Percentiles rank a stretch among this genome's conserved stretches.
phyloP scores from a whole-genome alignment of 1,284 basidiomycete species.

The Cryptococcus hybrid region DNA sequence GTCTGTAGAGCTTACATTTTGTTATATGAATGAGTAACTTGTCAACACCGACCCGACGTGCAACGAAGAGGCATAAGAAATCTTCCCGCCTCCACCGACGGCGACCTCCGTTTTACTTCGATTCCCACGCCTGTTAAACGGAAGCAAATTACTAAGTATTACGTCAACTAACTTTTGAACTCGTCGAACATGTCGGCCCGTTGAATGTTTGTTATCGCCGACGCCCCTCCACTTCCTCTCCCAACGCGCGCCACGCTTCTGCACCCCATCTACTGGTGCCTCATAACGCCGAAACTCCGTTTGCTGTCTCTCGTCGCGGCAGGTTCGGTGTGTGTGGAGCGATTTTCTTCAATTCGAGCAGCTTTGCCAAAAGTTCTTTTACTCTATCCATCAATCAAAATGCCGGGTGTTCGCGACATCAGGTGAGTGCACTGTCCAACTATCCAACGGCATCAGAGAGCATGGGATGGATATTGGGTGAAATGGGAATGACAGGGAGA shows the following conservation, averaged over 20 bases:
- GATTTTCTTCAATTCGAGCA: not conserved
- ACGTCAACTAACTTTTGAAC: not conserved
- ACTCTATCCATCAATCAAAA: conserved; percentile 52
- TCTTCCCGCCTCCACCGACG: too few species aligned
- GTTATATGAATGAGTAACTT: not conserved
- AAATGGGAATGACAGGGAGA: not conserved
- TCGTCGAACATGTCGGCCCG: not conserved
- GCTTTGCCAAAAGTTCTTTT: not conserved
- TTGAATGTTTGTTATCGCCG: not conserved
- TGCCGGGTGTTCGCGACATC: conserved; percentile 92
- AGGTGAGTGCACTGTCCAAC: conserved; percentile 57
- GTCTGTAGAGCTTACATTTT: not conserved
- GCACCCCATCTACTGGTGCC: not conserved
- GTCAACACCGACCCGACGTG: too few species aligned
- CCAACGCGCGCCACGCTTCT: not conserved
- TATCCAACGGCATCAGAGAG: not conserved
- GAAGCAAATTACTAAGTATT: not conserved
- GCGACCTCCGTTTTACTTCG: too few species aligned
- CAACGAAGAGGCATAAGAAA: too few species aligned
- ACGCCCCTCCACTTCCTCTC: not conserved
- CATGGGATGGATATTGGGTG: not conserved
- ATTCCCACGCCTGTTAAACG: too few species aligned
- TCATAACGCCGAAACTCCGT: not conserved
- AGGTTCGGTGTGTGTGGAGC: not conserved
- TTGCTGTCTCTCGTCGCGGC: not conserved